Conservation (phyloP, 2,329 filamentous ascomycete genomes). For the Aspergillus viridinutans region DNA sequence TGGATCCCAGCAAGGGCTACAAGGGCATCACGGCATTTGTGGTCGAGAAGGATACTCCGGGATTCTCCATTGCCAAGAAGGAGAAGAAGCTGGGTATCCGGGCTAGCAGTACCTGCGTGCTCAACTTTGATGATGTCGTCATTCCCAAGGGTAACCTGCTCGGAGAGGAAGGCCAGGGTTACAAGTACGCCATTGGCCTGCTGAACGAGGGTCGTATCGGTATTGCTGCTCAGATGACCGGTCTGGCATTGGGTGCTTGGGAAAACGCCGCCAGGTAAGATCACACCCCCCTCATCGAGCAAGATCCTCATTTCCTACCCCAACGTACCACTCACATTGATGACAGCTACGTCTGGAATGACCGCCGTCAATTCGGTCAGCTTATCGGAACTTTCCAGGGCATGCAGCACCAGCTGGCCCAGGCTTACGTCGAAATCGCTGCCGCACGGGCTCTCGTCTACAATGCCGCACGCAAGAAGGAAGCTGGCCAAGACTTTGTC, state of each 20-base stretch:
- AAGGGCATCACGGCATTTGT: conserved; percentile 96
- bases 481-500: conserved; percentile 92
- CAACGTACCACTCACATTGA: not conserved
- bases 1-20: conserved; percentile 88
- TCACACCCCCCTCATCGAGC: not conserved
- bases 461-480: conserved; percentile 97
- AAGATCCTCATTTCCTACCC: not conserved
- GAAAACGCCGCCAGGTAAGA: conserved; percentile 79
- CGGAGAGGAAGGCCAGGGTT: conserved; percentile 83
- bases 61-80: conserved; percentile 97
- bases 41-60: conserved; percentile 81
- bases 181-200: conserved; percentile 94
- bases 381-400: conserved; percentile 96
- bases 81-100: conserved; percentile 99
- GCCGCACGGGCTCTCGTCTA: conserved; percentile 89
- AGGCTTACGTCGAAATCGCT: conserved; percentile 88
- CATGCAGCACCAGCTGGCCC: conserved; percentile 98
- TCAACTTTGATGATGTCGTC: conserved; percentile 95
- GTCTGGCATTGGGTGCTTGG: conserved; percentile 87
- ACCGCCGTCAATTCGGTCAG: conserved; percentile 92
- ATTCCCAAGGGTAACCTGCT: conserved; percentile 84
- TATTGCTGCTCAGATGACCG: conserved; percentile 98
- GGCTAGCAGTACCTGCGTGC: conserved; percentile 91
- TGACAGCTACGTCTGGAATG: conserved; percentile 86
- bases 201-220: conserved; percentile 97